Evolutionary conservation across 2,329 filamentous ascomycete species (phyloP), one percentile per base, ranked within the genome.

Genomic region (Pyrenochaeta sp.): DNA sequence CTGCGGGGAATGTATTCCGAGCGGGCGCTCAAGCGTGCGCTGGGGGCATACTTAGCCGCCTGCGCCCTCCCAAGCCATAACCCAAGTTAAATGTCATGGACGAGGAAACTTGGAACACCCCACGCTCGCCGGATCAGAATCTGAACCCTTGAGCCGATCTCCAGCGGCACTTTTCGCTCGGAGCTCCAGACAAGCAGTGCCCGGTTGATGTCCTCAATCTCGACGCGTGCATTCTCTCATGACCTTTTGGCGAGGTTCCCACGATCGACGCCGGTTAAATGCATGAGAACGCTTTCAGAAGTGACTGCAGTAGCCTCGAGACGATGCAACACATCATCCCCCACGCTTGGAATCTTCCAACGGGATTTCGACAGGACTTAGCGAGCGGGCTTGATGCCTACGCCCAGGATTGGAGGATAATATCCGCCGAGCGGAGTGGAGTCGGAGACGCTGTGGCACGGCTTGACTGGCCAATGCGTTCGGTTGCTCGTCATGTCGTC

Each of bases 381-480:
- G 36, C 20, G 21, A 14, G 20, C 46, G 23, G 29, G 36, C 37
- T 30, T 52, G 56, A 43, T 47, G 39, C 45, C 51, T 45, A 17
- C 41, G 27, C 33, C 35, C 21, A 45, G 49, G 56, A 62, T 64
- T 64, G 60, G 60, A 61, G 60, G 60, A 63, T 48, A 48, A 61
- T 49, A 49, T 32, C 42, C 18, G 51, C 55, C 47, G 35, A 36
- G 54, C 49, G 45, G 36, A 51, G 42, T 3, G 21, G 41, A 27
- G 42, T 51, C n/a, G 40, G 43, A 51, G 46, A 47, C 40, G 51
- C 32, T 45, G 43, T 53, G 39, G 46, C 50, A 44, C 45, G 49
- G 46, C 45, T 12, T 40, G 45, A 42, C 44, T 53, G 29, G 30
- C 36, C 45, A 50, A 50, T 45, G 41, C 36, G 42, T 41, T 39